Conservation (phyloP, 352 stramenopile genomes). For the Globisporangium spinosum region DNA sequence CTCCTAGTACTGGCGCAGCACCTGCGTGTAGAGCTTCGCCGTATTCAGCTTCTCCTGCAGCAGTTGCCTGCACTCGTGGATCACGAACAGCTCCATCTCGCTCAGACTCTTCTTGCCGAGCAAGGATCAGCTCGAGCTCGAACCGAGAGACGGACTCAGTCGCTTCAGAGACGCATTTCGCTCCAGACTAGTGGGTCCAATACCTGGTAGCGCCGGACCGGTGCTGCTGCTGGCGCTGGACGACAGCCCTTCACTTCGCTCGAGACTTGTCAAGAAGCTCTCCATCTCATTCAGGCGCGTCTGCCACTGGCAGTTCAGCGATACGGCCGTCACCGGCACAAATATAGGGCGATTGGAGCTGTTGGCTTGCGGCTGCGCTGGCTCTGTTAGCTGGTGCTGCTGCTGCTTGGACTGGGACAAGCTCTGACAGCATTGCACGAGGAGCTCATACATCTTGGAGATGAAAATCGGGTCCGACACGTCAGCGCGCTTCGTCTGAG, state of each 20-base stretch:
- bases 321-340: not conserved
- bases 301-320: slow-evolving; percentile 32
- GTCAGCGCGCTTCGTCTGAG: slow-evolving; percentile 28
- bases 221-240: not conserved
- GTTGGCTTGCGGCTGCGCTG: not conserved
- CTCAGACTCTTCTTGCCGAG: slow-evolving; percentile 20
- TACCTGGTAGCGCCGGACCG: not conserved
- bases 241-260: not conserved
- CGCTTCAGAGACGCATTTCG: not conserved
- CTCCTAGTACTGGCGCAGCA: slow-evolving; percentile 63
- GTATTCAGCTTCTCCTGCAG: slow-evolving; percentile 64
- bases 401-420: slow-evolving; percentile 34
- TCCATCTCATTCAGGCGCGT: slow-evolving; percentile 46
- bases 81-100: slow-evolving; percentile 29
- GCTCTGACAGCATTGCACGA: slow-evolving; percentile 61
- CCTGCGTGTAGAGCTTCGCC: slow-evolving; percentile 64
- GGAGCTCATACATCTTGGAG: slow-evolving; percentile 39
- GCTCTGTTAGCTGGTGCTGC: not conserved
- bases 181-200: slow-evolving; percentile 4
- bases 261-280: slow-evolving; percentile 40
- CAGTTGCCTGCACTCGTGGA: slow-evolving; percentile 38
- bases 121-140: slow-evolving; percentile 28
- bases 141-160: not conserved
- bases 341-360: not conserved
- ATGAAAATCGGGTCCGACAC: slow-evolving; percentile 52